Base-by-base conservation (phyloP, 2,329 filamentous ascomycete genomes). In the Leptographium flavum region DNA sequence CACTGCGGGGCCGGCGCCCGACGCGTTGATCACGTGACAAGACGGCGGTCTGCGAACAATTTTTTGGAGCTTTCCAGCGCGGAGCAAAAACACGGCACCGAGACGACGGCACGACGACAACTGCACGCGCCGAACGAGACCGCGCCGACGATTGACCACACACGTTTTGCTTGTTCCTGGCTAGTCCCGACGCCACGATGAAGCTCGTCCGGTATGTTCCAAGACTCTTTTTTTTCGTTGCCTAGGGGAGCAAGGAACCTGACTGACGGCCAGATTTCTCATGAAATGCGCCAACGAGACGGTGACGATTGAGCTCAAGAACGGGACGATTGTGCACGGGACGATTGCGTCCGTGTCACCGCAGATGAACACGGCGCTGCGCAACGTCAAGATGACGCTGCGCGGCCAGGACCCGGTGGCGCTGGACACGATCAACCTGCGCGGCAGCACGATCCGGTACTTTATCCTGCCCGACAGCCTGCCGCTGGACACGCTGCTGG, bases 211-310 rank as follows among this genome's bases (percentile, higher is more conserved):
- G 87, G 87, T 94, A 78, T 70, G 81, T 58, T 14, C 9, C 21
- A n/a, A n/a, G 2, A n/a, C 3, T 25, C 15, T 17, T 17, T 3
- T 17, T 15, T 22, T 27, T 32, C 27, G 21, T 22, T 23, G n/a
- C n/a, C n/a, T n/a, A n/a, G n/a, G n/a, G n/a, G n/a, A n/a, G n/a
- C 33, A n/a, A 17, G 5, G 33, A 7, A 6, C 31, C n/a, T n/a
- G 13, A 17, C 33, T 36, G 33, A 36, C 33, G n/a, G 64, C 54
- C 50, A 96, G 92, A 64, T 98, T 98, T 66, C 73, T 98, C 57
- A 96, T 96, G 90, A 98, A 98, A 74, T 96, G 90, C 67, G 81
- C 85, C 66, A 96, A 95, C 66, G 92, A 98, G 71, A 94, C 92
- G 58, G 92, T 96, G 58, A 96, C 90, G 38, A 85, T 98, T 64